phyloP scores from a whole-genome alignment of 306 rosid genomes.

The Neltuma alba region DNA sequence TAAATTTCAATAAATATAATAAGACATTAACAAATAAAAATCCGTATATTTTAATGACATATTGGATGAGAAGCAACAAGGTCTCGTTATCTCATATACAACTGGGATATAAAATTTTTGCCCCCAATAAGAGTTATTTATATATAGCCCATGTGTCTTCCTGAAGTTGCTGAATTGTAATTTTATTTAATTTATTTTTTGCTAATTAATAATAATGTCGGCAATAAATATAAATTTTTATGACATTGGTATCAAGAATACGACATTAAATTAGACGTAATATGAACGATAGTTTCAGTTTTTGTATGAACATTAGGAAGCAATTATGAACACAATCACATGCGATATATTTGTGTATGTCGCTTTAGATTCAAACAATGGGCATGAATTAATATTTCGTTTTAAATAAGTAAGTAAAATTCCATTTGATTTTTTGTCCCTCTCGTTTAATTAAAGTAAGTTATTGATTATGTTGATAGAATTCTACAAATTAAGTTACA shows the following conservation, averaged over 20 bases:
- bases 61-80: conserved; percentile 1
- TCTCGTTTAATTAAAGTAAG: too few species aligned
- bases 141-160: conserved; percentile 47
- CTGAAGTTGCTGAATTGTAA: not conserved
- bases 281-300: conserved; percentile 40
- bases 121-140: conserved; percentile 39
- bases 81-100: too few species aligned
- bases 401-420: too few species aligned
- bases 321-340: conserved; percentile 48
- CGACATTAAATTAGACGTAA: conserved; percentile 21
- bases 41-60: not conserved
- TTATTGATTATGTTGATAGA: too few species aligned
- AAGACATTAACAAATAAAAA: not conserved
- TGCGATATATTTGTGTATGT: conserved; percentile 40
- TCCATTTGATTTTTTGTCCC: not conserved
- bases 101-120: not conserved
- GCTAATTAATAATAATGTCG: conserved; percentile 17
- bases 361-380: not conserved
- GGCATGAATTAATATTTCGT: too few species aligned
- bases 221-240: conserved; percentile 40
- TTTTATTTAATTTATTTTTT: not conserved
- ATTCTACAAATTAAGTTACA: too few species aligned
- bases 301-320: conserved; percentile 30
- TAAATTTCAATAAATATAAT: too few species aligned
- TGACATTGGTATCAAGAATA: not conserved